phyloP scores from a whole-genome alignment of 2,329 filamentous ascomycete genomes.

The Apiospora marii region DNA sequence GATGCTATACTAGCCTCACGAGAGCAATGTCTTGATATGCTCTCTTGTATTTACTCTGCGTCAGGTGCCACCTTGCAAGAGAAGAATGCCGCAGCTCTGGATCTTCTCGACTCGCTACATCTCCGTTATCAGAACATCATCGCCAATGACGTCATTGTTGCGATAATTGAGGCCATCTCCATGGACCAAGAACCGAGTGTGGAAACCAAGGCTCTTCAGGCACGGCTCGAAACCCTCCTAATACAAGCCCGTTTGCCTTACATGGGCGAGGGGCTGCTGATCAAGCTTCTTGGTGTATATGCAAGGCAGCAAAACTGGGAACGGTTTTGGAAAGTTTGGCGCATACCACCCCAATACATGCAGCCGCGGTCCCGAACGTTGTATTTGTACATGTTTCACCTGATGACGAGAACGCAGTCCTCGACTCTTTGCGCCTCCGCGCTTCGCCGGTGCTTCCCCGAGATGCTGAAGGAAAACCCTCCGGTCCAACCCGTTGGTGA shows the following conservation, averaged over 20 bases:
- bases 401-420: conserved; percentile 54
- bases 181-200: conserved; percentile 43
- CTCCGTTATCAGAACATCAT: conserved; percentile 54
- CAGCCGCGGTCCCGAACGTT: conserved; percentile 57
- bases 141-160: conserved; percentile 56
- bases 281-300: conserved; percentile 55
- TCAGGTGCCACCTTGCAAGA: conserved; percentile 30
- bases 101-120: conserved; percentile 53
- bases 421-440: conserved; percentile 54
- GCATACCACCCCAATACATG: conserved; percentile 58
- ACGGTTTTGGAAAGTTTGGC: conserved; percentile 68
- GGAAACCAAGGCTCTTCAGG: conserved; percentile 48
- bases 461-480: conserved; percentile 65
- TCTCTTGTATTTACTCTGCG: conserved; percentile 47
- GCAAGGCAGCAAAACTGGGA: conserved; percentile 58
- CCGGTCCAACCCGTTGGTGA: conserved; percentile 52
- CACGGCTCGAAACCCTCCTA: conserved; percentile 56
- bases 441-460: conserved; percentile 62
- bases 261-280: conserved; percentile 47
- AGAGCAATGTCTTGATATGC: conserved; percentile 46
- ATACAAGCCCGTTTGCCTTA: conserved; percentile 46
- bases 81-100: conserved; percentile 50
- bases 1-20: conserved; percentile 46
- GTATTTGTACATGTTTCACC: conserved; percentile 62
- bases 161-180: conserved; percentile 52